A percentile compares a stretch with the other conserved stretches of the same genome.
phyloP scores from a whole-genome alignment of 179 eudicot species.

The Vitellaria paradoxa region DNA sequence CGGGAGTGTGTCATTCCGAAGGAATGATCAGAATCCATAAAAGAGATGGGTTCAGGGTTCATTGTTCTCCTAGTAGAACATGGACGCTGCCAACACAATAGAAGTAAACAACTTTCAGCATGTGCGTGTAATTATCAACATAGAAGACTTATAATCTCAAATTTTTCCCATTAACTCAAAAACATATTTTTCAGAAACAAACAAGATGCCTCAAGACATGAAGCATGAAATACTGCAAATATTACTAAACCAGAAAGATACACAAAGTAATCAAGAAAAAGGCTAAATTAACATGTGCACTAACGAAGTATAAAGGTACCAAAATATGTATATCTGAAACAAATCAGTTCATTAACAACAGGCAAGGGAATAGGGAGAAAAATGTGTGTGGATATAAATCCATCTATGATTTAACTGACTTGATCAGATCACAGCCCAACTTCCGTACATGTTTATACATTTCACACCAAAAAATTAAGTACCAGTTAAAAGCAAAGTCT shows the following conservation, averaged over 20 bases:
- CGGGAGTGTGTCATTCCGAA: constrained; percentile 47
- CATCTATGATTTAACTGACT: no score
- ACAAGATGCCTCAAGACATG: not conserved
- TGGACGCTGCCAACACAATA: constrained; percentile 46
- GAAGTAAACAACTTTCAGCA: constrained; percentile 10
- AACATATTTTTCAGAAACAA: not conserved
- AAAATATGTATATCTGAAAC: not conserved
- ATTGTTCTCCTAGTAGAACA: constrained; percentile 62
- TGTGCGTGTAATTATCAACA: not conserved
- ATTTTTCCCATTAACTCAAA: not conserved
- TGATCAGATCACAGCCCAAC: no score
- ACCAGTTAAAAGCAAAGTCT: not conserved
- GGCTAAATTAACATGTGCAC: not conserved
- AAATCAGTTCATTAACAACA: not conserved
- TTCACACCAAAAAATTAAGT: not conserved
- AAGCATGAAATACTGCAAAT: not conserved
- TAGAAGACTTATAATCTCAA: not conserved
- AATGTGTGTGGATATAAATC: no score
- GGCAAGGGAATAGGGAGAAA: not conserved
- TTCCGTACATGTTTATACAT: not conserved
- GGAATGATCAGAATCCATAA: constrained; percentile 46
- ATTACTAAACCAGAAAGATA: not conserved
- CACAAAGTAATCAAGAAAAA: not conserved
- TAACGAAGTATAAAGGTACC: not conserved
- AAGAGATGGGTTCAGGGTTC: constrained; percentile 53